A percentile compares a stretch with the other conserved stretches of the same genome.
Conservation (phyloP, 1,284 basidiomycete species). For the Pholiota adiposa region DNA sequence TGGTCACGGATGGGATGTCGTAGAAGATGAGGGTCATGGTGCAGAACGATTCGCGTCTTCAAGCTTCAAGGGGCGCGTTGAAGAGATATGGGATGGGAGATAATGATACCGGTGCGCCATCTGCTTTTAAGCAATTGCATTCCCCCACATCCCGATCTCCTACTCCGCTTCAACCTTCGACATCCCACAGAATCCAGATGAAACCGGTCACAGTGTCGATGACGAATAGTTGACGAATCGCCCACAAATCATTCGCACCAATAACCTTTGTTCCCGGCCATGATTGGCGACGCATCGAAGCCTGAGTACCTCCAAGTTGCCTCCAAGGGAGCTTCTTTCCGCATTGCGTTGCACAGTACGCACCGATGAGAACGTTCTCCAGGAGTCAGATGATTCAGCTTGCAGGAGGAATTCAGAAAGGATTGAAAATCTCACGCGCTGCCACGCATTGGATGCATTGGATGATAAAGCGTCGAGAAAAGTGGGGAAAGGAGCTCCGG, state of each 20-base stretch:
- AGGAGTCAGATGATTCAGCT: not conserved
- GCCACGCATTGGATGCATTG: not conserved
- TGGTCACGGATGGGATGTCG: conserved; percentile 2
- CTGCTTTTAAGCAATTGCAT: not conserved
- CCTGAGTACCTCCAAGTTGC: not conserved
- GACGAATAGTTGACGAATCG: not conserved
- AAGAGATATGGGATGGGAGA: not conserved
- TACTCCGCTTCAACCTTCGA: not conserved
- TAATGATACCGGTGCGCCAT: not conserved
- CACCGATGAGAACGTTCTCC: not conserved
- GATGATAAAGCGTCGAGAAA: not conserved
- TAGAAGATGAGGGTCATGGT: conserved; percentile 9
- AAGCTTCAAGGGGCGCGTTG: not conserved
- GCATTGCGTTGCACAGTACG: not conserved
- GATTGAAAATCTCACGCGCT: not conserved
- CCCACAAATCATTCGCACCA: too few species aligned
- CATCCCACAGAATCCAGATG: too few species aligned
- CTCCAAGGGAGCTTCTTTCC: not conserved
- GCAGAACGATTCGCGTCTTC: not conserved
- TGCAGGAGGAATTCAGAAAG: not conserved
- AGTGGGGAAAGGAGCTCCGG: too few species aligned
- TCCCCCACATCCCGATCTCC: not conserved
- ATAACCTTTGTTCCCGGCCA: not conserved
- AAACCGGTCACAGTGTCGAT: not conserved
- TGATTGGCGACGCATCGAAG: not conserved